phyloP scores from a whole-genome alignment of 2,329 filamentous ascomycete genomes.

The Xylaria sp. region DNA sequence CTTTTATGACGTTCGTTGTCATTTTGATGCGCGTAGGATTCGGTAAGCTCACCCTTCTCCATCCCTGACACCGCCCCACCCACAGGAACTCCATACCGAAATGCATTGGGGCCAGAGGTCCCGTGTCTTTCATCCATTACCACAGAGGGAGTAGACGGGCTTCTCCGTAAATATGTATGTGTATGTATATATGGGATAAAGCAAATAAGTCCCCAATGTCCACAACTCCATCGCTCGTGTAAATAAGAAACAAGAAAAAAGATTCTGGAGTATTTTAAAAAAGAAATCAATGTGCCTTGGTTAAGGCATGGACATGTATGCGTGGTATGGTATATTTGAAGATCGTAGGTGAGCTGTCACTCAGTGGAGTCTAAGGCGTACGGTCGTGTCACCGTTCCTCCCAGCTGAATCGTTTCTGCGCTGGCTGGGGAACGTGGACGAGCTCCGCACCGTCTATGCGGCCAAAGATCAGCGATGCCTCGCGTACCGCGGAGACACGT shows the following conservation, averaged over 20 bases:
- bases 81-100: not conserved
- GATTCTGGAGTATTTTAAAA: not conserved
- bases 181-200: no score
- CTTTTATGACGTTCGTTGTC: not conserved
- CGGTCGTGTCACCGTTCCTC: conserved; percentile 30
- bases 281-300: conserved; percentile 4
- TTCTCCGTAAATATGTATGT: conserved; percentile 8
- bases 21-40: not conserved
- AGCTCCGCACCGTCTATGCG: conserved; percentile 37
- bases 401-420: conserved; percentile 39
- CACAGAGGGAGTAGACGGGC: conserved; percentile 4
- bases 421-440: conserved; percentile 38
- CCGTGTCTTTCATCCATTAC: conserved; percentile 5
- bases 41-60: not conserved
- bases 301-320: conserved; percentile 20
- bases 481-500: conserved; percentile 26
- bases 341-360: conserved; percentile 8
- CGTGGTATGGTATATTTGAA: conserved; percentile 13
- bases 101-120: not conserved
- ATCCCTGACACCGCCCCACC: no score
- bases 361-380: not conserved
- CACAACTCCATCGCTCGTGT: conserved; percentile 31
- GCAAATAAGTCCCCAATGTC: conserved; percentile 7
- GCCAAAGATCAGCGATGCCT: conserved; percentile 15
- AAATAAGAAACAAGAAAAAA: conserved; percentile 18